Conservation (phyloP, 2,329 filamentous ascomycete species). For the Colletotrichum incanum region DNA sequence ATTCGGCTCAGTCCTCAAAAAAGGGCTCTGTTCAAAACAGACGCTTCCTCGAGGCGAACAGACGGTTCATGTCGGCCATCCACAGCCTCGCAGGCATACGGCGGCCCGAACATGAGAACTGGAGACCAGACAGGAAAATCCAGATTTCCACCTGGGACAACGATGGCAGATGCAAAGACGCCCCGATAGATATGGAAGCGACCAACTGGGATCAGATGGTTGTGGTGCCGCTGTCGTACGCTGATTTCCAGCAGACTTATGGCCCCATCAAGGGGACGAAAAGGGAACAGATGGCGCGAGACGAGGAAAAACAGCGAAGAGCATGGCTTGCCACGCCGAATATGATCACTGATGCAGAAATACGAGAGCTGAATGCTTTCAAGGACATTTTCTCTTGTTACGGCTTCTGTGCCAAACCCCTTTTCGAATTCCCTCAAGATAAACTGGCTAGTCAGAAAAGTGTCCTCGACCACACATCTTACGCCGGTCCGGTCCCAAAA, state of each 20-base stretch:
- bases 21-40: slow-evolving; percentile 4
- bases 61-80: slow-evolving; percentile 23
- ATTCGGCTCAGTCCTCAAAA: too few relatives aligned
- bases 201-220: background rate
- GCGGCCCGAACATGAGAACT: slow-evolving; percentile 13
- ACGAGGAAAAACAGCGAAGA: background rate
- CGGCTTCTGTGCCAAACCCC: slow-evolving; percentile 14
- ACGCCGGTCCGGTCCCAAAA: slow-evolving; percentile 6
- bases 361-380: background rate
- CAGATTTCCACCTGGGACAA: background rate
- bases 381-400: slow-evolving; percentile 14
- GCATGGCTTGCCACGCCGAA: slow-evolving; percentile 10
- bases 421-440: slow-evolving; percentile 9
- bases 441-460: background rate
- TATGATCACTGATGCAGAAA: background rate
- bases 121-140: background rate
- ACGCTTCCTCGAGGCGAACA: slow-evolving; percentile 30
- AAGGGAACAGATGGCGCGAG: background rate
- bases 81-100: slow-evolving; percentile 22
- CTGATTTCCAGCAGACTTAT: slow-evolving; percentile 4
- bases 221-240: background rate
- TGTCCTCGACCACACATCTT: slow-evolving; percentile 3
- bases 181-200: background rate
- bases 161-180: background rate
- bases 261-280: background rate